Evolutionary conservation across 768 basidiomycete genomes (phyloP), one percentile per base, ranked within the genome.

Genomic region (Nevesoporus exiguus): DNA sequence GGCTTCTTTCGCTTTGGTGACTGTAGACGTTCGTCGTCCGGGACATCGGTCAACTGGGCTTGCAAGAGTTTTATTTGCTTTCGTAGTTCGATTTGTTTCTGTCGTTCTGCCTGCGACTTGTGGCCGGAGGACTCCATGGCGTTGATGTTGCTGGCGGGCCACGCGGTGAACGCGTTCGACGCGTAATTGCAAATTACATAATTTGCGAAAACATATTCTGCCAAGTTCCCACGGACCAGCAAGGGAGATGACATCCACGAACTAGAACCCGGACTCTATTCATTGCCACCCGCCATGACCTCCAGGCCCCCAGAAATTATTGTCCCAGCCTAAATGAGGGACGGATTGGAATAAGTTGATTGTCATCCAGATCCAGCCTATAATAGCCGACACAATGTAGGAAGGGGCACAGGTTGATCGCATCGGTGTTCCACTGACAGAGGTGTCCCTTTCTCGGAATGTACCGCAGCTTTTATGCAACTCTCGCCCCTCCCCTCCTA

Each of bases 81-180:
- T 39, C 75, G 72, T 13, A 90, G 67, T 34, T 80, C 77, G 39
- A 73, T 75, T 51, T 84, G 81, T 49, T 64, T 75, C 27, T 63
- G 69, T 41, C 65, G 65, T 25, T 77, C 76, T 10, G 71, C 68
- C 37, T 73, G 60, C 2, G 55, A 57, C 58, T 79, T 75, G 55
- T 70, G 72, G 2, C 77, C 73, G 19, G 77, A 74, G 0, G 86
- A 85, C 42, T 85, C 76, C 86, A 88, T 87, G 30, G 45, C 17
- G 25, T 48, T 19, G 24, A 19, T 7, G 31, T 17, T n/a, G 6
- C 21, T 47, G 17, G 29, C 21, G n/a, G 17, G 40, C 54, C 54
- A 47, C 47, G 43, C 50, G 58, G 47, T 43, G 34, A 39, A 52
- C 60, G 63, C 56, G 62, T 64, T 63, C 54, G 59, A 58, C 61